phyloP scores from a whole-genome alignment of 2,329 filamentous ascomycete genomes.

The Colletotrichum phormii region DNA sequence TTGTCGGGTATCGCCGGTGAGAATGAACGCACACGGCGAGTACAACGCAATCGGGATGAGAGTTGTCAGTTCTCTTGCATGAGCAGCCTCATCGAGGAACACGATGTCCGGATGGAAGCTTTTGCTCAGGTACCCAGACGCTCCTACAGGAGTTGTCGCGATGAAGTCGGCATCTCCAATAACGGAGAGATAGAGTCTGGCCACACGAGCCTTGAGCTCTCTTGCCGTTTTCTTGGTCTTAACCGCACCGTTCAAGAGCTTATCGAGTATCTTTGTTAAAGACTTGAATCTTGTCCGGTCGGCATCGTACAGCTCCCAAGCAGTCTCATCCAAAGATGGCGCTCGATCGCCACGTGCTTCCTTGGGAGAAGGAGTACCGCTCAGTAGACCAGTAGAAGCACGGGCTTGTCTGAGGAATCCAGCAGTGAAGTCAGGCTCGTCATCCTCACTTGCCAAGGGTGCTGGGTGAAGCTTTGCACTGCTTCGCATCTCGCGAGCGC shows the following conservation, averaged over 20 bases:
- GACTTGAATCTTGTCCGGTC: slow-evolving; percentile 46
- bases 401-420: slow-evolving; percentile 30
- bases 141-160: slow-evolving; percentile 59
- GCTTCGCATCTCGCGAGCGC: slow-evolving; percentile 30
- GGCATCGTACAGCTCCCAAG: slow-evolving; percentile 53
- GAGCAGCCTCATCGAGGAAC: slow-evolving; percentile 79
- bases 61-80: slow-evolving; percentile 58
- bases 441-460: slow-evolving; percentile 34
- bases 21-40: slow-evolving; percentile 55
- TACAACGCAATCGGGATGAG: slow-evolving; percentile 58
- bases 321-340: slow-evolving; percentile 56
- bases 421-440: slow-evolving; percentile 12
- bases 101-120: slow-evolving; percentile 85
- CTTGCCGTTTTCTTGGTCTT: slow-evolving; percentile 28
- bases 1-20: slow-evolving; percentile 58
- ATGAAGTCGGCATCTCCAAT: slow-evolving; percentile 55
- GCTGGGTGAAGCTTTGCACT: slow-evolving; percentile 22
- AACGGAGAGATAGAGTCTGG: slow-evolving; percentile 52
- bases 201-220: slow-evolving; percentile 45
- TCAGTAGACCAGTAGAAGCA: not conserved
- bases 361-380: not conserved
- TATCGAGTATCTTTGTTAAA: slow-evolving; percentile 51
- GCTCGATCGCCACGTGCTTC: slow-evolving; percentile 3
- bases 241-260: slow-evolving; percentile 39
- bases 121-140: slow-evolving; percentile 45